Evolutionary conservation across 1,284 basidiomycete genomes (phyloP).

Genomic region (Malassezia cuniculi): DNA sequence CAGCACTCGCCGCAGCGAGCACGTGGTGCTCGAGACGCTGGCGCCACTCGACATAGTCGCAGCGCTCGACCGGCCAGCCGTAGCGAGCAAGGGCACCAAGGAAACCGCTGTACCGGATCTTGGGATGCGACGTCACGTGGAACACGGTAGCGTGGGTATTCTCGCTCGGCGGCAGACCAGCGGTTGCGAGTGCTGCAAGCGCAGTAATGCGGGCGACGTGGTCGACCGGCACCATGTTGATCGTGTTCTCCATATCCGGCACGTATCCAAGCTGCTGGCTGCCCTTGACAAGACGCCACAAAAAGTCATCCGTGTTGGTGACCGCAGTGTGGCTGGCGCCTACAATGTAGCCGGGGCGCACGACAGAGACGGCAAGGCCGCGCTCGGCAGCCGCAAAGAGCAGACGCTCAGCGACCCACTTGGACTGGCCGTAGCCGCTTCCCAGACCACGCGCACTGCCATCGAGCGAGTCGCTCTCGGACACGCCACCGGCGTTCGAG

Average conservation of each 20-base stretch:
- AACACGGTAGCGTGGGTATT: slow-evolving; percentile 56
- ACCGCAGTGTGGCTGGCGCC: slow-evolving; percentile 69
- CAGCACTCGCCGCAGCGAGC: slow-evolving; percentile 47
- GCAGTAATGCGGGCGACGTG: slow-evolving; percentile 77
- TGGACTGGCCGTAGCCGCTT: slow-evolving; percentile 90
- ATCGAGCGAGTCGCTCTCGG: slow-evolving; percentile 81
- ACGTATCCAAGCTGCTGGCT: slow-evolving; percentile 88
- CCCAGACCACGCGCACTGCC: slow-evolving; percentile 64
- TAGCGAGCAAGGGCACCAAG: slow-evolving; percentile 63
- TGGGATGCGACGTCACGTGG: slow-evolving; percentile 75
- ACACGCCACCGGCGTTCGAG: slow-evolving; percentile 53
- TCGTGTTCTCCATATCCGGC: slow-evolving; percentile 93
- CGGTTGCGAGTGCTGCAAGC: slow-evolving; percentile 28
- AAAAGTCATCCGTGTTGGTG: slow-evolving; percentile 97
- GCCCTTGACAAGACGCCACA: slow-evolving; percentile 95
- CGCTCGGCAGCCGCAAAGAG: slow-evolving; percentile 76
- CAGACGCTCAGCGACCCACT: slow-evolving; percentile 95
- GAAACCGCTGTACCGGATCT: slow-evolving; percentile 79
- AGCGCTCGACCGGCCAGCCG: slow-evolving; percentile 65
- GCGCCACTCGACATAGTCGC: slow-evolving; percentile 87
- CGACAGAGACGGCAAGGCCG: slow-evolving; percentile 73
- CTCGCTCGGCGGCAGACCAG: slow-evolving; percentile 8
- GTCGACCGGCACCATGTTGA: slow-evolving; percentile 97
- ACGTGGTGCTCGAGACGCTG: slow-evolving; percentile 86
- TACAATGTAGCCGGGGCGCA: slow-evolving; percentile 90